Percentiles rank a stretch among this genome's conserved stretches.
phyloP scores from a whole-genome alignment of 2,329 filamentous ascomycete genomes.

The Magnaporthales sp. region DNA sequence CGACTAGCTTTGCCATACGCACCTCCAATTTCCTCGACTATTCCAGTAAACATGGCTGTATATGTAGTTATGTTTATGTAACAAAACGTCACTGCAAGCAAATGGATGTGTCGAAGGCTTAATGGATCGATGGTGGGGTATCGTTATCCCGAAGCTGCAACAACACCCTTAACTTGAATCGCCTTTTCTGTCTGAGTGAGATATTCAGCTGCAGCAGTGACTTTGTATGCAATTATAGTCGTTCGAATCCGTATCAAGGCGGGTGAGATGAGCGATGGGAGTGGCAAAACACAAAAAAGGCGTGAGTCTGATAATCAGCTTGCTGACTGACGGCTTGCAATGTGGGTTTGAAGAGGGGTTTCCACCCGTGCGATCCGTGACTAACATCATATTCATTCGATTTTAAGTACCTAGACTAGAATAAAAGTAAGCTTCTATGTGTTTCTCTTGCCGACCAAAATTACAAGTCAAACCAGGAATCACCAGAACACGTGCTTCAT shows the following conservation, averaged over 20 bases:
- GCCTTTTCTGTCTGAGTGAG: neutral
- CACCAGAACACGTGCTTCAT: too few relatives aligned
- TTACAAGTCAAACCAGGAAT: too few relatives aligned
- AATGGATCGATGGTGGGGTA: neutral
- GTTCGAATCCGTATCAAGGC: neutral
- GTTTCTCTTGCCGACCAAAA: too few relatives aligned
- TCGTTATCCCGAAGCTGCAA: neutral
- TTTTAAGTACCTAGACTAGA: too few relatives aligned
- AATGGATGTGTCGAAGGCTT: neutral
- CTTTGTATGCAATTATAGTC: neutral
- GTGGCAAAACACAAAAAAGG: neutral
- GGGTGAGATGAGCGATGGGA: too few relatives aligned
- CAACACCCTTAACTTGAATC: neutral
- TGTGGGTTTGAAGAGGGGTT: neutral
- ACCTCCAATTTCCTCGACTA: slow-evolving; percentile 91
- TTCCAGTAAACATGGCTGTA: slow-evolving; percentile 79
- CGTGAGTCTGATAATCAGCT: neutral
- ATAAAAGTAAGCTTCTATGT: too few relatives aligned
- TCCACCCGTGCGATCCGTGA: neutral
- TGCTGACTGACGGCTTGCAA: neutral
- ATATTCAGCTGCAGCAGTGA: neutral
- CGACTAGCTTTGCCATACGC: slow-evolving; percentile 22
- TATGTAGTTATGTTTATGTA: neutral
- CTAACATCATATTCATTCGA: neutral
- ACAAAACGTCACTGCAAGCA: neutral